Evolutionary conservation across 2,329 filamentous ascomycete genomes (phyloP), one percentile per base, ranked within the genome.

Genomic region (Didymella sp.): DNA sequence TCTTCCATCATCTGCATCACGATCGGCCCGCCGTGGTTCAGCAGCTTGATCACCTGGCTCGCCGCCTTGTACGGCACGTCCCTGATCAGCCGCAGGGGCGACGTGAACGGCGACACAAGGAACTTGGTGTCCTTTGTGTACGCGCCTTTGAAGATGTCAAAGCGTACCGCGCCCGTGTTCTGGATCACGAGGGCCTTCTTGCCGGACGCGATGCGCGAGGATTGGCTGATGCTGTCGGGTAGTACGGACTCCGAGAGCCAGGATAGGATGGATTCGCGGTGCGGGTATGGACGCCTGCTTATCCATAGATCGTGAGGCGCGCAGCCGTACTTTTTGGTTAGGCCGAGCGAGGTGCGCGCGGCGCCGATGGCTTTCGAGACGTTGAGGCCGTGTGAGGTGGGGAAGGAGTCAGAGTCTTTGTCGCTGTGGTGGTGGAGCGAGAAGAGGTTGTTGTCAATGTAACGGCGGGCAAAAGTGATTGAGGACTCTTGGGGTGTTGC

Each of bases 381-480:
- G 51, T 89, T 88, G 48, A 81, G 83, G 17, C 94, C 94, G 43
- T 88, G 83, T 13, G 87, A 80, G 0, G 94, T 97, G 1, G 86
- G 83, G 71, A 98, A 98, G 0, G 86, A 89, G 0, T 85, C 81
- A 15, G 84, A 81, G 65, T 94, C 87, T 27, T 89, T 85, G 0
- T 85, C 85, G 2, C 89, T 91, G 73, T 98, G 94, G 68, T 95
- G 85, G 67, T 93, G 84, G 57, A 96, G 83, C 1, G 92, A 95
- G 59, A 87, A 90, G 0, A 97, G 81, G 66, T 98, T 98, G 78
- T 93, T 97, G 77, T 98, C 94, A 59, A 98, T 94, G 76, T 97
- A 98, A 57, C 89, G 85, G 42, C 94, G 85, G 50, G 84, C 83
- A 72, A 96, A 97, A 1, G 80, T 83, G 40, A 87, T 78, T 69